Conservation (phyloP, 352 stramenopile genomes). For the Globisporangium takayamanum region DNA sequence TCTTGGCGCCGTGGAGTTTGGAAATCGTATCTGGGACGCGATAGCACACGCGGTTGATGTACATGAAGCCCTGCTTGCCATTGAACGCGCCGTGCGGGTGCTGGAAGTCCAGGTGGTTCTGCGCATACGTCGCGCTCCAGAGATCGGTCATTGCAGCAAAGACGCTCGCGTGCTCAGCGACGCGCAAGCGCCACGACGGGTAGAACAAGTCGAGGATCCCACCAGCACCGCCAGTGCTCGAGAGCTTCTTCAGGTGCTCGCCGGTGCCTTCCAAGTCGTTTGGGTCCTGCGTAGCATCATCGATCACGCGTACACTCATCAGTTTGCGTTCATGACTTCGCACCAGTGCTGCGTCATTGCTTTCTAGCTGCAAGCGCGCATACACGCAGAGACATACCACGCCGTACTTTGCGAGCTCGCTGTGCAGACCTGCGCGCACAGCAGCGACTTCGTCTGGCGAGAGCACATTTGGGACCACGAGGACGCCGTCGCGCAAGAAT, state of each 20-base stretch:
- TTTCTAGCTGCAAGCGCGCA: neutral
- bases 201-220: slow-evolving; percentile 89
- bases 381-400: slow-evolving; percentile 34
- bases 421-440: slow-evolving; percentile 50
- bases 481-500: slow-evolving; percentile 58
- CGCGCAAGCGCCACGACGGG: slow-evolving; percentile 74
- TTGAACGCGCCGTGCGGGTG: slow-evolving; percentile 74
- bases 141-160: slow-evolving; percentile 83
- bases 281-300: slow-evolving; percentile 32
- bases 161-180: slow-evolving; percentile 60
- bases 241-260: slow-evolving; percentile 70
- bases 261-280: slow-evolving; percentile 57
- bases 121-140: slow-evolving; percentile 72
- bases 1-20: slow-evolving; percentile 52
- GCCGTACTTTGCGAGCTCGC: slow-evolving; percentile 57
- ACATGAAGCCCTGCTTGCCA: slow-evolving; percentile 73
- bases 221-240: slow-evolving; percentile 81
- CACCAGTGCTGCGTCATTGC: neutral
- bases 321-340: too few species aligned
- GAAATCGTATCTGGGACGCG: slow-evolving; percentile 64
- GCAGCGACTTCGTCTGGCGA: slow-evolving; percentile 44
- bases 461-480: slow-evolving; percentile 75
- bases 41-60: slow-evolving; percentile 86
- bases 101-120: slow-evolving; percentile 46
- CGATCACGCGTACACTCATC: neutral